These are phyloP conservation scores for Balansia obtecta DNA, from an alignment of 2,329 filamentous ascomycete genomes.

Conservation along the genomic window DNA sequence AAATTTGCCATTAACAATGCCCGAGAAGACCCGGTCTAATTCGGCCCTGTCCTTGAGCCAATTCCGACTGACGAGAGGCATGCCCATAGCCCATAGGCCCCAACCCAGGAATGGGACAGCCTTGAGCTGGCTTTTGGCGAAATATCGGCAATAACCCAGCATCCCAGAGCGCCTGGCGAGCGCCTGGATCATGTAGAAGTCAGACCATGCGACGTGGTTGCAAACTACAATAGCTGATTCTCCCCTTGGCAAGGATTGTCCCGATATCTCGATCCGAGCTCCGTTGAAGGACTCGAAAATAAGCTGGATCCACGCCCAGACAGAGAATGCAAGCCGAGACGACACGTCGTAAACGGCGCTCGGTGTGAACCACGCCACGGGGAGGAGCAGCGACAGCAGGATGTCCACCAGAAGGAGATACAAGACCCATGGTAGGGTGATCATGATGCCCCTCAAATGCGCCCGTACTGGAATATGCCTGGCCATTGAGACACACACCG, in stretches of 20 bases:
- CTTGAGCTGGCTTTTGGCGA: slow-evolving; percentile 47
- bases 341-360: slow-evolving; percentile 39
- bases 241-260: slow-evolving; percentile 34
- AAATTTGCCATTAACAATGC: slow-evolving; percentile 37
- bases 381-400: slow-evolving; percentile 35
- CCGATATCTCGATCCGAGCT: slow-evolving; percentile 39
- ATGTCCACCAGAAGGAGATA: slow-evolving; percentile 40
- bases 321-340: slow-evolving; percentile 38
- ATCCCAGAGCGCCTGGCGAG: slow-evolving; percentile 41
- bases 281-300: slow-evolving; percentile 44
- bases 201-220: slow-evolving; percentile 49
- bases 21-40: slow-evolving; percentile 43
- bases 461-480: slow-evolving; percentile 14
- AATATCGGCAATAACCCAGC: slow-evolving; percentile 49
- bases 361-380: slow-evolving; percentile 33
- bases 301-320: slow-evolving; percentile 44
- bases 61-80: slow-evolving; percentile 48
- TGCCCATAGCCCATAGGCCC: slow-evolving; percentile 53
- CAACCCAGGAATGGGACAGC: slow-evolving; percentile 49
- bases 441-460: slow-evolving; percentile 28
- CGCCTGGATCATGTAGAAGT: slow-evolving; percentile 53
- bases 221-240: slow-evolving; percentile 48
- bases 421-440: slow-evolving; percentile 38
- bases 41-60: slow-evolving; percentile 45
- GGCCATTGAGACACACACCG: slow-evolving; percentile 8